Evolutionary conservation across 768 basidiomycete genomes (phyloP).

Genomic region (Leccinum subgranulosum): DNA sequence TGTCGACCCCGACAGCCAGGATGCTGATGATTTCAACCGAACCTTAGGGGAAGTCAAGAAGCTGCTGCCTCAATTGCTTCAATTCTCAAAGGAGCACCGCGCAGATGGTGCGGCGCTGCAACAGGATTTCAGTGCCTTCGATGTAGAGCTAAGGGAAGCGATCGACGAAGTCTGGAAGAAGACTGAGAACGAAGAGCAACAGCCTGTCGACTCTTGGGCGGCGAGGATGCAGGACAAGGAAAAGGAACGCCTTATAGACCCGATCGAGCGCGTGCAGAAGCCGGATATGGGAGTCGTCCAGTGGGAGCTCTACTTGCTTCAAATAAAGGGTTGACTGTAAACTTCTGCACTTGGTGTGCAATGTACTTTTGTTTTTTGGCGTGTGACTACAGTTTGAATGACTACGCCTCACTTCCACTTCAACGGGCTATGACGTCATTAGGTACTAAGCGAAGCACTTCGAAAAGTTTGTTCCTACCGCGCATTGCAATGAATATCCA

Average conservation of each 20-base stretch:
- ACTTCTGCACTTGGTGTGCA: not conserved
- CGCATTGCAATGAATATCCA: not conserved
- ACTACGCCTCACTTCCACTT: not conserved
- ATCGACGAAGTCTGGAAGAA: constrained; percentile 68
- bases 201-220: constrained; percentile 44
- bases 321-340: not conserved
- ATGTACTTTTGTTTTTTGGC: not conserved
- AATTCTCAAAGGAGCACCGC: constrained; percentile 65
- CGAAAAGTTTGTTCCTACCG: not conserved
- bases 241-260: constrained; percentile 44
- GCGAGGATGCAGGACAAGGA: constrained; percentile 53
- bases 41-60: constrained; percentile 59
- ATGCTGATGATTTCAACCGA: not conserved
- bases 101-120: constrained; percentile 68
- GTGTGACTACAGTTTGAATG: not conserved
- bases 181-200: constrained; percentile 26
- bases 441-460: not conserved
- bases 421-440: not conserved
- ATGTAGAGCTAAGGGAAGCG: constrained; percentile 50
- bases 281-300: constrained; percentile 33
- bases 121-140: constrained; percentile 52
- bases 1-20: not conserved
- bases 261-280: constrained; percentile 51
- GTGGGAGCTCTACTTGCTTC: constrained; percentile 27
- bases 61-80: constrained; percentile 74